phyloP scores from a whole-genome alignment of 106 monocot genomes.

The Gastrodia elata region DNA sequence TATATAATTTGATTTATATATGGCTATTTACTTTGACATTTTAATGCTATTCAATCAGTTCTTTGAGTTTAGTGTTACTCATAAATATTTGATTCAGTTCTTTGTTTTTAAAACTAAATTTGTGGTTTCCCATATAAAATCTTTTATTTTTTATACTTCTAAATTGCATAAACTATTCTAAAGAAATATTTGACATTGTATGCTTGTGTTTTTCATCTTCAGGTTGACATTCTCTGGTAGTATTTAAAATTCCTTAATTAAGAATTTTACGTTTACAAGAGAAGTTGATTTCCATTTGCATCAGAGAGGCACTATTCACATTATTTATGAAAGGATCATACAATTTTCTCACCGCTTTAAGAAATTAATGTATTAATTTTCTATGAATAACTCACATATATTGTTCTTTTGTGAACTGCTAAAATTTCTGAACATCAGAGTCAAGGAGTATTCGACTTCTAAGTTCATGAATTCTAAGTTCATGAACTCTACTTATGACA shows the following conservation, averaged over 20 bases:
- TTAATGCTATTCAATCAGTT: no score
- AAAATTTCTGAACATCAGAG: background rate
- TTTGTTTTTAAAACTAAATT: no score
- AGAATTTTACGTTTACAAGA: background rate
- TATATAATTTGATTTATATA: background rate
- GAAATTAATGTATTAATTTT: background rate
- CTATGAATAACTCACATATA: background rate
- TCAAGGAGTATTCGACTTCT: background rate
- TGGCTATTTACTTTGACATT: background rate
- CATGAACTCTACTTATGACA: no score
- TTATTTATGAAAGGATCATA: background rate
- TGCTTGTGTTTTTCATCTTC: no score
- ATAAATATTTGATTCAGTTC: background rate
- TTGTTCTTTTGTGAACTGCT: background rate
- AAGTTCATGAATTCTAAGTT: no score
- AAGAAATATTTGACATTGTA: no score
- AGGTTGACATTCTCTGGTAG: background rate
- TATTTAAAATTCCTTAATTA: background rate
- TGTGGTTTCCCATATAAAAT: no score
- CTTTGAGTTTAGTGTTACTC: no score
- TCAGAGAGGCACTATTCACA: no score
- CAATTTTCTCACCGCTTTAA: background rate
- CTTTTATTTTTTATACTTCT: background rate
- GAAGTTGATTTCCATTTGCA: background rate
- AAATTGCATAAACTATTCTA: background rate